Evolutionary conservation across 2,329 filamentous ascomycete genomes (phyloP).

Genomic region (Alternaria postmessia): DNA sequence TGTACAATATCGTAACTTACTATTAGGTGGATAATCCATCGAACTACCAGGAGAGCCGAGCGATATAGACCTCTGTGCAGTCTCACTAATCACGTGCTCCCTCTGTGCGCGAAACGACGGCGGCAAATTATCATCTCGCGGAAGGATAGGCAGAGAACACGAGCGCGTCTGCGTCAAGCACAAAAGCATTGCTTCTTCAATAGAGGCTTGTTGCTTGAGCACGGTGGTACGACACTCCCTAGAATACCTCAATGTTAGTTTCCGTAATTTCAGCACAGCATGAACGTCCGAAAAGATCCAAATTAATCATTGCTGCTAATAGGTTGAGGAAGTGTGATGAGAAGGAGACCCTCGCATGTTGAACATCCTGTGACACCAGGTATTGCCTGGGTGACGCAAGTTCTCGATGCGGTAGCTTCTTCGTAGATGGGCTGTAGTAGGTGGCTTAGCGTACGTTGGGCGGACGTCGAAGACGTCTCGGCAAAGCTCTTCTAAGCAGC

Average conservation of each 20-base stretch:
- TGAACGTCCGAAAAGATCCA: neutral
- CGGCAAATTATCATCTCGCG: slow-evolving; percentile 3
- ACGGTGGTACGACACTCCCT: neutral
- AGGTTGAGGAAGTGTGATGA: neutral
- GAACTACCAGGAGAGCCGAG: neutral
- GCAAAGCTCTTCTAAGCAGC: slow-evolving; percentile 24
- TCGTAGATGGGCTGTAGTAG: neutral
- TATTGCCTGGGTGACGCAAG: slow-evolving; percentile 5
- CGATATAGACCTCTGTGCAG: neutral
- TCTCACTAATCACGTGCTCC: neutral
- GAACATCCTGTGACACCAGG: slow-evolving; percentile 6
- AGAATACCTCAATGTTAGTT: slow-evolving; percentile 3
- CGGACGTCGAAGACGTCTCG: slow-evolving; percentile 10
- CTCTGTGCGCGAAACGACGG: neutral
- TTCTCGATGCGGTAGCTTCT: slow-evolving; percentile 9
- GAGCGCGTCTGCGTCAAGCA: neutral
- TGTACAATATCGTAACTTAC: slow-evolving; percentile 1
- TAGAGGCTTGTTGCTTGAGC: neutral
- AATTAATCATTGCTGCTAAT: neutral
- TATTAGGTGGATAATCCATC: slow-evolving; percentile 22
- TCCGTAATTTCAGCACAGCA: neutral
- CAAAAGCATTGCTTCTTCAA: neutral
- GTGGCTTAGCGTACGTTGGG: slow-evolving; percentile 12
- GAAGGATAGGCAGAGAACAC: neutral
- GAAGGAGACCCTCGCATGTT: neutral